Base-by-base conservation (phyloP, 2,329 filamentous ascomycete genomes). In the Hymenoscyphus fructigenus region DNA sequence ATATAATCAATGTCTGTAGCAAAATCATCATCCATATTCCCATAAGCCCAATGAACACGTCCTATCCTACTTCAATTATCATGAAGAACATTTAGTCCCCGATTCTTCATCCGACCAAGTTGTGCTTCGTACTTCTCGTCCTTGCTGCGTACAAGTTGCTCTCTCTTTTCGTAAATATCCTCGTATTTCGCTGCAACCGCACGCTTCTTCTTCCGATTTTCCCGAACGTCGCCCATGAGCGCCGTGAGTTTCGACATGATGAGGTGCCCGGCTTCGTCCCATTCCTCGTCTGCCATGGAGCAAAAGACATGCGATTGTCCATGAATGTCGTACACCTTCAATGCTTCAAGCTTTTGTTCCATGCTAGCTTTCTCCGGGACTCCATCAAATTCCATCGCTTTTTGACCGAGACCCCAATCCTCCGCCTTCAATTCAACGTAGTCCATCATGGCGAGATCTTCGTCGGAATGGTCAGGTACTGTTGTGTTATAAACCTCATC, bases 231-330 rank as follows among this genome's bases (percentile, higher is more conserved):
- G 6, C 60, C 41, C 66, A 75, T 65, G 1, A 74, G 34, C 3
- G 67, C 64, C 1, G 57, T 60, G 28, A 76, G 74, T 36, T 68
- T 66, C 1, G 63, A 61, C n/a, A 75, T 61, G 41, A 76, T 74
- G 60, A 69, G 70, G 26, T 76, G 73, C 5, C 75, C 75, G 1
- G 72, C 67, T 47, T 75, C 60, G 20, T 76, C 74, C 74, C 74
- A 76, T 53, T 76, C 74, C 5, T 65, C 61, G 3, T 65, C 69
- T 3, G 71, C 60, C 56, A 76, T 58, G 5, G 62, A 38, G 28
- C 58, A 62, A 53, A 71, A 75, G 60, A 75, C 71, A 5, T 65
- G 5, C 15, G 26, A 14, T n/a, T 57, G 55, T n/a, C 12, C 20
- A 6, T 26, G n/a, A 23, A 23, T 26, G 4, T 26, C 28, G 9